phyloP scores from a whole-genome alignment of 345 rosid genomes.

The Citrus maxima region DNA sequence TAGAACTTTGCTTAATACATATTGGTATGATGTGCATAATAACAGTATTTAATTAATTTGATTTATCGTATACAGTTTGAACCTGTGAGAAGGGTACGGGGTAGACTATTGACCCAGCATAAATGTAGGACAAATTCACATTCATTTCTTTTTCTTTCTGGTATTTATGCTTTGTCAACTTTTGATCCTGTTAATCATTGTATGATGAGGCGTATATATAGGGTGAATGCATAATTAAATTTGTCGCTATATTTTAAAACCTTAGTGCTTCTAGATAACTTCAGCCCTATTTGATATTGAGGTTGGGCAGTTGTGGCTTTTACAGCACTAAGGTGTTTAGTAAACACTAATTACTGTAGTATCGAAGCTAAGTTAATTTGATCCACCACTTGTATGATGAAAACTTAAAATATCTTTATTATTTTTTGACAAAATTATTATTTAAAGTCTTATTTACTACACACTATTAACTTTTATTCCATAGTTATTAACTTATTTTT shows the following conservation, averaged over 20 bases:
- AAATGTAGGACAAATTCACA: background rate
- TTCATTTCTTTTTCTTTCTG: background rate
- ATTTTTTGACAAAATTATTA: too few relatives aligned
- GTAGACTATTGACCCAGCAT: background rate
- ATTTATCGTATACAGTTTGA: background rate
- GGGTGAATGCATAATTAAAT: background rate
- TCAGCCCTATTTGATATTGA: background rate
- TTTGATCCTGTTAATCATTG: background rate
- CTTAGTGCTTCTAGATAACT: background rate
- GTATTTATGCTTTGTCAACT: background rate
- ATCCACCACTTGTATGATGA: too few relatives aligned
- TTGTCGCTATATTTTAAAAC: background rate
- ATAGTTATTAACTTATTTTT: too few relatives aligned
- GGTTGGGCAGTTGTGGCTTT: too few relatives aligned
- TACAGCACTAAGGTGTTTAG: too few relatives aligned
- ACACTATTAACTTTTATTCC: too few relatives aligned
- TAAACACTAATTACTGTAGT: too few relatives aligned
- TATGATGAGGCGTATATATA: background rate
- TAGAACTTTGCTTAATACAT: background rate
- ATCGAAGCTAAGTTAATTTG: too few relatives aligned
- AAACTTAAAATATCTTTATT: too few relatives aligned
- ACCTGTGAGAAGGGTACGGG: background rate
- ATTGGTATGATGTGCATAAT: background rate
- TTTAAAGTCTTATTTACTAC: too few relatives aligned
- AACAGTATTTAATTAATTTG: background rate